Percentiles rank a stretch among this genome's conserved stretches.
Conservation (phyloP, 1,284 basidiomycete genomes). For the Rhodotorula sp. region DNA sequence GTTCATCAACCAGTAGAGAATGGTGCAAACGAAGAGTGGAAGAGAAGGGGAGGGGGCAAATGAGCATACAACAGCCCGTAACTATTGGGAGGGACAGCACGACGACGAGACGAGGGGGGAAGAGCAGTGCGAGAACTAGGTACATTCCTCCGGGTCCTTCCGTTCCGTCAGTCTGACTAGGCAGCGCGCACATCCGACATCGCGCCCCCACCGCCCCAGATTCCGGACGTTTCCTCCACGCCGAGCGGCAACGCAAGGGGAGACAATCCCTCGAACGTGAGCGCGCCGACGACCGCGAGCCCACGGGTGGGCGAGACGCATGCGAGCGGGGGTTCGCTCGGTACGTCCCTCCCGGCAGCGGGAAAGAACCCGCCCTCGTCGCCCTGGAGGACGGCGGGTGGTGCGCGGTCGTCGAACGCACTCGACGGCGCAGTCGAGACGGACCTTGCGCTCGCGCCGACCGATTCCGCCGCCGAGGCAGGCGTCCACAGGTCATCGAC, state of each 20-base stretch:
- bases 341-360: background rate
- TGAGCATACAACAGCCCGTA: background rate
- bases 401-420: background rate
- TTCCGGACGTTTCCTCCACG: background rate
- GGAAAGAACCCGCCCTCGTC: background rate
- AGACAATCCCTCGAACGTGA: background rate
- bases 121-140: background rate
- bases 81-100: background rate
- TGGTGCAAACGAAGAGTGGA: background rate
- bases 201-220: background rate
- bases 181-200: background rate
- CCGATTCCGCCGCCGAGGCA: background rate
- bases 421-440: conserved; percentile 10
- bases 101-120: background rate
- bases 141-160: background rate
- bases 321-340: background rate
- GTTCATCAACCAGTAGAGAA: background rate
- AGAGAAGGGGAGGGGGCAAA: background rate
- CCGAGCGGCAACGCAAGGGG: background rate
- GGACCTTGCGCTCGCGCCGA: background rate
- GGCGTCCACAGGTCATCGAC: conserved; percentile 26
- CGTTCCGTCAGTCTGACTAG: background rate
- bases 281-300: background rate
- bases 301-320: background rate
- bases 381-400: background rate